Evolutionary conservation across 768 basidiomycete species (phyloP), one percentile per base, ranked within the genome.

Genomic region (Boletellus emodensis): DNA sequence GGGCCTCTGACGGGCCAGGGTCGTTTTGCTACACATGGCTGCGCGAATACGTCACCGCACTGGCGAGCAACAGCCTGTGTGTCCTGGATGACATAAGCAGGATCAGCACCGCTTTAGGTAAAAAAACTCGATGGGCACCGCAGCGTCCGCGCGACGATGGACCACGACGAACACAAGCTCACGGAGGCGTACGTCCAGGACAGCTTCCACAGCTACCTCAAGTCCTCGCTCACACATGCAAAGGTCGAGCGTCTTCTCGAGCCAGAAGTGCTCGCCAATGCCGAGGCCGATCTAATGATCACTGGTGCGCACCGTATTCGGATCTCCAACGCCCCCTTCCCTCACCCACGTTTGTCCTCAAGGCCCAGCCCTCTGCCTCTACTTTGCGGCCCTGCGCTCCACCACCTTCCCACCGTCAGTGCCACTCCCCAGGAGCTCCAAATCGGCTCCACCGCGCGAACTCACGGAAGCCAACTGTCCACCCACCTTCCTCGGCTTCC

Each of bases 261-360:
- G 61, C 79, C 79, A 7, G 83, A 89, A 37, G 66, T 89, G 1
- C 72, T 93, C 6, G 84, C 83, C 33, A 85, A 83, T 40, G 91
- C 88, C 11, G 87, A 90, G 68, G 80, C 76, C 0, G 90, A 93
- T 73, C 68, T 93, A 28, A 92, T 92, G 89, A 85, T 93, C 51
- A 84, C 87, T 62, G 90, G 90, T 83, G 44, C 53, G 75, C 56
- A n/a, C 30, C 6, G 4, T 11, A 2, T 30, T 18, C 11, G 33
- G 38, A 51, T 51, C 11, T 20, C n/a, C 30, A 13, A 35, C n/a
- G n/a, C n/a, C n/a, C n/a, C n/a, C 26, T 17, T 40, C n/a, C 14
- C 18, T 40, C 6, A 46, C 40, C 30, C 9, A 49, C 20, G 39
- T 40, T 40, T 9, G 20, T 37, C 44, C 13, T 18, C 46, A 13